Evolutionary conservation across 257 asterid species (phyloP).

Genomic region (Leptodermis oblonga): DNA sequence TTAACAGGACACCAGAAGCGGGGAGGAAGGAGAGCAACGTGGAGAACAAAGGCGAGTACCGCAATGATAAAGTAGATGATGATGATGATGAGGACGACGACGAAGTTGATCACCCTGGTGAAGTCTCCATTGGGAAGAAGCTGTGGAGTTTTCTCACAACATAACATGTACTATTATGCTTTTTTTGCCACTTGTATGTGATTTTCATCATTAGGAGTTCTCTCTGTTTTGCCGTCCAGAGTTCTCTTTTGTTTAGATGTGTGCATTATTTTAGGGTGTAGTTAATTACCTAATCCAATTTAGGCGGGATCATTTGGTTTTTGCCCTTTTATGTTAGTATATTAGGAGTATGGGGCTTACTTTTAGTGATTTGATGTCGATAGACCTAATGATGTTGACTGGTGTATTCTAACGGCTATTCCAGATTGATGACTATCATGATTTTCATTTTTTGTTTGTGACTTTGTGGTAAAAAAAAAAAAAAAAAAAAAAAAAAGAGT

Average conservation of each 20-base stretch:
- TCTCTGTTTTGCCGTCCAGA: neutral
- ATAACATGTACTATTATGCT: conserved; percentile 19
- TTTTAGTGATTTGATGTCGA: conserved; percentile 2
- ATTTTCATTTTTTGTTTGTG: neutral
- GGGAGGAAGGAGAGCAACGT: conserved; percentile 26
- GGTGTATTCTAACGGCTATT: neutral
- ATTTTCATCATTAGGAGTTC: conserved; percentile 1
- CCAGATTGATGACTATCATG: neutral
- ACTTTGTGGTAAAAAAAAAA: too few species aligned
- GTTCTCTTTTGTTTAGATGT: conserved; percentile 10
- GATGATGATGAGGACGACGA: conserved; percentile 55
- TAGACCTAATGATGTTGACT: conserved; percentile 6
- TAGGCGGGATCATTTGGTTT: conserved; percentile 11
- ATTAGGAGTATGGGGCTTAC: conserved; percentile 9
- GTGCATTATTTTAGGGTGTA: conserved; percentile 23
- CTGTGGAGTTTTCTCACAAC: conserved; percentile 90
- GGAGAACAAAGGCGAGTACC: conserved; percentile 35
- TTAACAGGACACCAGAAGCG: conserved; percentile 44
- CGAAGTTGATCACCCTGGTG: conserved; percentile 76
- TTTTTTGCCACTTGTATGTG: neutral
- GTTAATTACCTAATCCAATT: conserved; percentile 12
- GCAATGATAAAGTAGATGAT: conserved; percentile 37
- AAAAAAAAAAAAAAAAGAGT: too few species aligned
- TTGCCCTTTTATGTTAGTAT: neutral
- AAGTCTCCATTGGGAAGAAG: conserved; percentile 89